Evolutionary conservation across 78 protist species (phyloP), one percentile per base, ranked within the genome.

Genomic region (Anaeramoeba ignava): DNA sequence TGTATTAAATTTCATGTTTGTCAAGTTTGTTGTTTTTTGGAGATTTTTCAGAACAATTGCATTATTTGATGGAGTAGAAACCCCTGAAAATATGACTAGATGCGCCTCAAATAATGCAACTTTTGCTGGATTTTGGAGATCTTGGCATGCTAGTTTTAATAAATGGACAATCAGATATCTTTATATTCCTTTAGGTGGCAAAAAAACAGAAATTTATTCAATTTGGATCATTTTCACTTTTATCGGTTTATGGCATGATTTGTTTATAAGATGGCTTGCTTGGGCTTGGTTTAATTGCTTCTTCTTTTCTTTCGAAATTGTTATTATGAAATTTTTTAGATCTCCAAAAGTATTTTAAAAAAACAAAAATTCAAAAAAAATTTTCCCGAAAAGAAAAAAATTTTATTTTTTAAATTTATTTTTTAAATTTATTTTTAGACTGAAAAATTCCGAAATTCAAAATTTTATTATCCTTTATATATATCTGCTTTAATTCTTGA

Each of bases 71-170:
- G 95, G 95, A 78, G 80, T 91, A 38, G 92, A 91, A 12, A 83
- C 92, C 33, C 92, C 91, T 33, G 95, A 93, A 88, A 91, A 93
- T 37, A 93, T 93, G 95, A 80, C 84, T 3, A 88, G 92, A 34
- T 93, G 95, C 84, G 87, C 90, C 41, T 82, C 73, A 40, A 87
- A 89, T 78, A 91, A 86, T 84, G 54, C 80, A 79, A 91, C 94
- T 8, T 81, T 93, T 33, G 79, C 85, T 12, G 91, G 89, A 0
- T 93, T 93, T 82, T 93, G 95, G 95, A n/a, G n/a, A n/a, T n/a
- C n/a, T n/a, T 93, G 95, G 95, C 95, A 93, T 78, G 82, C 89
- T 27, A 54, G 87, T 12, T 93, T 93, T 90, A 93, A 93, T 80
- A 80, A 78, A 33, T 93, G 95, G 95, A 87, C 90, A 0, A 82